Evolutionary conservation across 108 stramenopile species (phyloP).

Genomic region (Tribonema minus): DNA sequence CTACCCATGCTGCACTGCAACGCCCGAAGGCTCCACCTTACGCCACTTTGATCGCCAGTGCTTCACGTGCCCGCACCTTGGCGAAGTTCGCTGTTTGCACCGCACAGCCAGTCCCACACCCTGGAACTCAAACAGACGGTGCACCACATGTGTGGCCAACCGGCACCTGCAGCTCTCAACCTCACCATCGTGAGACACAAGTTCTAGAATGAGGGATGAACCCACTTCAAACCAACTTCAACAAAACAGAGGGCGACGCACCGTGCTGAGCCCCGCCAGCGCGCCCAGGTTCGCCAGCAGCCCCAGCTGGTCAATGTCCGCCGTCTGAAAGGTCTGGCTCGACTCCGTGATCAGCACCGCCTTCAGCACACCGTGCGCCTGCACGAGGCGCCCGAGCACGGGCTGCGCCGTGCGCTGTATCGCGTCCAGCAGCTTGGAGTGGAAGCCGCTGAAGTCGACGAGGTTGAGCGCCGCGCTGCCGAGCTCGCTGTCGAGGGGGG

Average conservation of each 20-base stretch:
- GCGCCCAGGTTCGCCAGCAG: conserved; percentile 53
- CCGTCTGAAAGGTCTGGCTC: conserved; percentile 32
- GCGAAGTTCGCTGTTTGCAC: neutral
- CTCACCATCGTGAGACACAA: neutral
- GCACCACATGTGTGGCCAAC: neutral
- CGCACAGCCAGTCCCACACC: neutral
- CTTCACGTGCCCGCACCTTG: neutral
- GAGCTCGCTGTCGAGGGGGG: no score
- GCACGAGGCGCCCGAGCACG: conserved; percentile 33
- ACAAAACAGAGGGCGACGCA: no score
- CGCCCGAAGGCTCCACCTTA: no score
- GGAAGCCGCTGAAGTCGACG: conserved; percentile 53
- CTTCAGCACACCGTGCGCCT: conserved; percentile 33
- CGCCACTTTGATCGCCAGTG: no score
- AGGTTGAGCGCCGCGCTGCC: no score
- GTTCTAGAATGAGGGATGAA: neutral
- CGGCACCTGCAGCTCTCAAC: neutral
- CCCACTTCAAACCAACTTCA: conserved; percentile 40
- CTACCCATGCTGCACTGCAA: no score
- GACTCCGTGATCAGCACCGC: conserved; percentile 47
- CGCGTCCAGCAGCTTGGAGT: conserved; percentile 30
- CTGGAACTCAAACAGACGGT: neutral
- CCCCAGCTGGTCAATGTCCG: conserved; percentile 52
- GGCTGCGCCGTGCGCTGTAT: conserved; percentile 50
- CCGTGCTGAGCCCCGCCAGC: conserved; percentile 40